These are phyloP conservation scores for Closterium sp. DNA, from an alignment of 139 green algal species.

Conservation along the genomic window DNA sequence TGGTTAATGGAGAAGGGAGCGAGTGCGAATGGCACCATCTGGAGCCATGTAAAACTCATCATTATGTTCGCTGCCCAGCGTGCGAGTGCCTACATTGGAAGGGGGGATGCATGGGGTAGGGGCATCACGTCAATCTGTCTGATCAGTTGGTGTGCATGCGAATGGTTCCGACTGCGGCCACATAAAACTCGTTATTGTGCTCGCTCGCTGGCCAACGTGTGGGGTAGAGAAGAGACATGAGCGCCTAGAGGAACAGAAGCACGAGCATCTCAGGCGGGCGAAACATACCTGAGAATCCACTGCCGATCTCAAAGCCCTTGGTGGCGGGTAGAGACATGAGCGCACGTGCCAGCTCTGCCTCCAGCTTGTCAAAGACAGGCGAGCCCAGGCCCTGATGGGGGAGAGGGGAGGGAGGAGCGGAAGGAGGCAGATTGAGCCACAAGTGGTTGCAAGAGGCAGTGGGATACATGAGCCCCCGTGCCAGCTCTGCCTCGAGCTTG, in stretches of 20 bases:
- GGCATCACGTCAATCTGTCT: not conserved
- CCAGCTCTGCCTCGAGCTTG: conserved; percentile 97
- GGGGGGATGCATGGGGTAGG: not conserved
- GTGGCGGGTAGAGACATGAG: conserved; percentile 93
- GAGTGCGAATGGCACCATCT: conserved; percentile 76
- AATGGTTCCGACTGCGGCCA: conserved; percentile 64
- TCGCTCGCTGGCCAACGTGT: conserved; percentile 78
- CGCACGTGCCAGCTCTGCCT: conserved; percentile 95
- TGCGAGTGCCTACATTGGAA: conserved; percentile 59
- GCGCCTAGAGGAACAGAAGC: too few species aligned
- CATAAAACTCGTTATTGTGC: conserved; percentile 97
- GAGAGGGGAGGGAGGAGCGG: too few species aligned
- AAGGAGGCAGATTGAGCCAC: too few species aligned
- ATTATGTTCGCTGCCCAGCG: conserved; percentile 93
- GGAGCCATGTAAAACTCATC: conserved; percentile 90
- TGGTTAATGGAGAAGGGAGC: conserved; percentile 71
- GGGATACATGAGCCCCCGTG: conserved; percentile 89
- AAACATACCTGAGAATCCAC: conserved; percentile 74
- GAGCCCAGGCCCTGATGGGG: conserved; percentile 70
- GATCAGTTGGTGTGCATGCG: too few species aligned
- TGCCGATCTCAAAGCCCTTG: conserved; percentile 99
- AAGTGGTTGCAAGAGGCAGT: too few species aligned
- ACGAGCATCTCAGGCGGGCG: too few species aligned
- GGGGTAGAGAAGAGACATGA: too few species aligned
- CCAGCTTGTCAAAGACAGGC: conserved; percentile 98